Evolutionary conservation across 2,329 filamentous ascomycete species (phyloP), one percentile per base, ranked within the genome.

Genomic region (Penicillium janthinellum): DNA sequence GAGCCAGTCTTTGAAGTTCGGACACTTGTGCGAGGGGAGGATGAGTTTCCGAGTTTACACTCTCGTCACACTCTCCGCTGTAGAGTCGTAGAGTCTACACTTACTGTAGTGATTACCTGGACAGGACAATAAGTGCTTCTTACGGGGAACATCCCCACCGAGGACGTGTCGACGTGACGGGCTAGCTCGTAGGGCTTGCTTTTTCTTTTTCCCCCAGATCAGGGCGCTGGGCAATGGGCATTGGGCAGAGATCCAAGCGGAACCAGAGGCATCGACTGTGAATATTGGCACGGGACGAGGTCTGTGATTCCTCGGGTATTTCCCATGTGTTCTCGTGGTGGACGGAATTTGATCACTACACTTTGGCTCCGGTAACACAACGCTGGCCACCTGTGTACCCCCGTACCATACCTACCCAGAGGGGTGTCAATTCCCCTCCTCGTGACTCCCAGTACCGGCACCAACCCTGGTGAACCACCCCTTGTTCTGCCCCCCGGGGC

Each of bases 221-320:
- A 25, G 25, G 25, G 25, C 5, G 25, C 11, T 31, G 28, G 28
- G 25, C 28, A 22, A 22, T 20, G 48, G 17, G 25, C 28, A 22
- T 15, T 20, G 48, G 17, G 49, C 14, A 20, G 49, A 25, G 20
- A 20, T 25, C 35, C 4, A 14, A 25, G 34, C 34, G 37, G 12
- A 39, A 39, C 7, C 31, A 25, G 15, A 1, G 28, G 7, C 28
- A 31, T 31, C 28, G 28, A 31, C 6, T 31, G 28, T 31, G 28
- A 31, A 8, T 31, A 8, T 31, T 31, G 35, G 17, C 49, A 14
- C 49, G 53, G 47, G n/a, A 22, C 51, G 31, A 22, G 22, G 45
- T 59, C 55, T 57, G 60, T 64, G 62, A 58, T 64, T 45, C 62
- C 60, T 64, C 62, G 62, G 62, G 62, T 64, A 64, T 51, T 54